Evolutionary conservation across 169 alveolate species (phyloP), one percentile per base, ranked within the genome.

Genomic region (Fabrea salina): DNA sequence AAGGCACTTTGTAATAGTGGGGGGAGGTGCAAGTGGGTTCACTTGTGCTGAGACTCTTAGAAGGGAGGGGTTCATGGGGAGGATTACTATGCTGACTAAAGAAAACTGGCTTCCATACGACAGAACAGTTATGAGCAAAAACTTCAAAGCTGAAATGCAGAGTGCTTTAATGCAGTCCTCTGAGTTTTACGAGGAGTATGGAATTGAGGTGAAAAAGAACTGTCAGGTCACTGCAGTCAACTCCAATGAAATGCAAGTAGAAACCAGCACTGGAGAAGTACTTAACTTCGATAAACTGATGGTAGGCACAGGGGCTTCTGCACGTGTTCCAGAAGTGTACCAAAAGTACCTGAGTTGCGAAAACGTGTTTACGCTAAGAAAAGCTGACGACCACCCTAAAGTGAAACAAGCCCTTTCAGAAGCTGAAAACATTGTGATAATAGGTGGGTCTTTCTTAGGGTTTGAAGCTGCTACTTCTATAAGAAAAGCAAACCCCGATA

Each of bases 361-460:
- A 27, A 50, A 50, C 1, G 64, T 70, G 22, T 70, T 70, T 32
- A 70, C 79, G 5, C 30, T 70, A 3, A 70, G 79, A 49, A 30
- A 59, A 27, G 64, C 79, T 27, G 79, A 22, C 13, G 79, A 70
- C 37, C 64, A 70, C 27, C 13, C 22, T 35, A 44, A 40, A 40
- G n/a, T n/a, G n/a, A n/a, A 37, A 40, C 6, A 33, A 13, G 50
- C 54, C 50, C 4, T 64, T 5, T 3, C 22, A 37, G 4, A 33
- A 27, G 64, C 66, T 22, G 13, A 70, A 49, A 70, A 49, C 25
- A 43, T 70, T 22, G 67, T 70, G 7, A 70, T 70, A 4, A 32
- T 70, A 25, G 79, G 79, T 16, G 64, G 66, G 1, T 70, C 79
- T n/a, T 70, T 70, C 37, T 11, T 70, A 70, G 79, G 79, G 13